These are phyloP conservation scores for Starmera caribaea DNA, from an alignment of 805 yeast species.

Conservation along the genomic window DNA sequence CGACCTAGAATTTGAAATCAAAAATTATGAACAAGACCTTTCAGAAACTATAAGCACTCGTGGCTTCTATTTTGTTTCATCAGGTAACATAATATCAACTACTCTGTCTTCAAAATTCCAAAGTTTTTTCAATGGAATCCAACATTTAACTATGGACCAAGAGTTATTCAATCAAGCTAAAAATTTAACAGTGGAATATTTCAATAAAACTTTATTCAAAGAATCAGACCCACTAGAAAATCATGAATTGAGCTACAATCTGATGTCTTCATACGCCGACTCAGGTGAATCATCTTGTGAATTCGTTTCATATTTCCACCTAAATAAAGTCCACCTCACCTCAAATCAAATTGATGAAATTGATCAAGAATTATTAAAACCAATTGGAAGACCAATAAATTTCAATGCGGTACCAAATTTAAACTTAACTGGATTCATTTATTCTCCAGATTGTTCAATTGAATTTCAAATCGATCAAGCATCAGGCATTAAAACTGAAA, in stretches of 20 bases:
- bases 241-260: constrained; percentile 14
- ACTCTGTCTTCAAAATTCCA: constrained; percentile 57
- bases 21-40: constrained; percentile 38
- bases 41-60: constrained; percentile 39
- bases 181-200: constrained; percentile 30
- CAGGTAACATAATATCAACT: constrained; percentile 51
- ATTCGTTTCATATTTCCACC: constrained; percentile 55
- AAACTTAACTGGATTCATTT: constrained; percentile 48
- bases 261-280: constrained; percentile 19
- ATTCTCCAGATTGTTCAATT: constrained; percentile 87
- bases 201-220: constrained; percentile 28
- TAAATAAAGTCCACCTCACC: constrained; percentile 48
- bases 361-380: constrained; percentile 64
- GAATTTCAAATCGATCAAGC: constrained; percentile 29
- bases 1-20: constrained; percentile 21
- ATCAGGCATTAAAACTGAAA: constrained; percentile 52
- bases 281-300: constrained; percentile 48
- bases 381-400: constrained; percentile 71
- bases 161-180: constrained; percentile 36
- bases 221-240: constrained; percentile 7
- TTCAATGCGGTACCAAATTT: constrained; percentile 42
- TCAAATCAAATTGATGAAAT: constrained; percentile 45
- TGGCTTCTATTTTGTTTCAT: constrained; percentile 58
- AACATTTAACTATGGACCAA: constrained; percentile 33
- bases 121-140: constrained; percentile 54